Conservation (phyloP, 2,329 filamentous ascomycete genomes). For the Venturia effusa region DNA sequence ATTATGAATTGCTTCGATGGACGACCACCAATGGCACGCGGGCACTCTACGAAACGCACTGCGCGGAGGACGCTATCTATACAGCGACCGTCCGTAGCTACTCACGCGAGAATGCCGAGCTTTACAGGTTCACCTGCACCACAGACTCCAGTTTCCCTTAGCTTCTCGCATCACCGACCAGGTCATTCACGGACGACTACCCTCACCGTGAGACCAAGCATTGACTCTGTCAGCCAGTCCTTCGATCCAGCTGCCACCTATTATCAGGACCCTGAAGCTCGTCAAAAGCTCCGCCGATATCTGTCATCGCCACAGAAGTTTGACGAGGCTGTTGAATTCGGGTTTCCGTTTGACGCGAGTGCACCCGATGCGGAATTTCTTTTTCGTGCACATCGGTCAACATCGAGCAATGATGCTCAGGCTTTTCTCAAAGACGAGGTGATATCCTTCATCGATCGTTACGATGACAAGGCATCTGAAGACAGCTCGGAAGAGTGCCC, state of each 20-base stretch:
- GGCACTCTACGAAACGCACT: not conserved
- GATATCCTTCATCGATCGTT: conserved; percentile 29
- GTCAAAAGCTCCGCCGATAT: conserved; percentile 75
- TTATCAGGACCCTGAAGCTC: conserved; percentile 82
- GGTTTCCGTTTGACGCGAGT: conserved; percentile 55
- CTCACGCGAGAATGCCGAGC: not conserved
- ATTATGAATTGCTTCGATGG: conserved; percentile 10
- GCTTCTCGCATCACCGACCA: conserved; percentile 10
- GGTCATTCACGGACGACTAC: not conserved
- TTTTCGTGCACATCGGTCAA: conserved; percentile 18
- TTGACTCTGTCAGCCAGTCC: conserved; percentile 4
- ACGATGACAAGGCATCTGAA: conserved; percentile 22
- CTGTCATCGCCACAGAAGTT: conserved; percentile 88
- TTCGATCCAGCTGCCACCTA: conserved; percentile 37
- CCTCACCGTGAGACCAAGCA: conserved; percentile 8
- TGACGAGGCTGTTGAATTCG: conserved; percentile 88
- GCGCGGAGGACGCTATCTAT: not conserved
- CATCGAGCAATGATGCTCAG: conserved; percentile 40
- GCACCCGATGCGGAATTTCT: conserved; percentile 16
- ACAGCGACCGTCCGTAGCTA: not conserved
- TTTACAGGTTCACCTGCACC: conserved; percentile 5
- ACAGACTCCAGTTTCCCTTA: not conserved
- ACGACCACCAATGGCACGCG: not conserved
- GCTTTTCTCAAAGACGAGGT: conserved; percentile 50
- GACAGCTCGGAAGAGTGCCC: conserved; percentile 14